Percentiles rank a stretch among this genome's conserved stretches.
These are phyloP conservation scores for Fusarium gaditjirri DNA, from an alignment of 2,329 filamentous ascomycete genomes.

Conservation along the genomic window DNA sequence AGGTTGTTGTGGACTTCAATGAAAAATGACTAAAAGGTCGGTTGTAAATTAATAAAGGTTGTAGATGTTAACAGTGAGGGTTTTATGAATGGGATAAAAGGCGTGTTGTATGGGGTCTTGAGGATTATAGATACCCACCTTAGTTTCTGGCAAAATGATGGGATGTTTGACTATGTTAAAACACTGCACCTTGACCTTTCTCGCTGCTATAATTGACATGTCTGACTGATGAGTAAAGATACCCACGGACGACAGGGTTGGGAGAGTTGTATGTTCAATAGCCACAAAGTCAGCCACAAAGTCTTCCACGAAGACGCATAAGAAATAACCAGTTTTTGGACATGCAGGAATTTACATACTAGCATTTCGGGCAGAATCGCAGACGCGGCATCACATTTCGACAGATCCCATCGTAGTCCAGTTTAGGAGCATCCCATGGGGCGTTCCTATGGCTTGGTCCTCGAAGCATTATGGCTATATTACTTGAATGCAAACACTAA, in stretches of 20 bases:
- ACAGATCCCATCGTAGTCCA: not conserved
- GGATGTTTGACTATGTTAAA: not conserved
- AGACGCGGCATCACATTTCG: too few relatives aligned
- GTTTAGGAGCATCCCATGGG: not conserved
- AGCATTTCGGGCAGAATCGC: not conserved
- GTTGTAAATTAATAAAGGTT: conserved; percentile 16
- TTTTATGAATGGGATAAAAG: conserved; percentile 22
- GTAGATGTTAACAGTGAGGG: conserved; percentile 8
- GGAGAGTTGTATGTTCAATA: not conserved
- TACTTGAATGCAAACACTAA: not conserved
- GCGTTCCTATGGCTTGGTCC: not conserved
- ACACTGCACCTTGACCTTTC: not conserved
- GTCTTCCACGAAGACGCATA: not conserved
- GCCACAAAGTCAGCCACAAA: not conserved
- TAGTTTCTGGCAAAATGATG: conserved; percentile 1
- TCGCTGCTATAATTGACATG: not conserved
- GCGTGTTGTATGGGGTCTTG: conserved; percentile 10
- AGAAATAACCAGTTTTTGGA: not conserved
- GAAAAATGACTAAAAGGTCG: conserved; percentile 23
- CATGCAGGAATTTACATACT: not conserved
- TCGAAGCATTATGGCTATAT: not conserved
- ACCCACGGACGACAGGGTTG: too few relatives aligned
- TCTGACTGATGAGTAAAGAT: not conserved
- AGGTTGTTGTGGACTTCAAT: conserved; percentile 71
- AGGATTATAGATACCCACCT: not conserved